A percentile compares a stretch with the other conserved stretches of the same genome.
phyloP scores from a whole-genome alignment of 2,329 filamentous ascomycete species.

The Exophiala xenobiotica region DNA sequence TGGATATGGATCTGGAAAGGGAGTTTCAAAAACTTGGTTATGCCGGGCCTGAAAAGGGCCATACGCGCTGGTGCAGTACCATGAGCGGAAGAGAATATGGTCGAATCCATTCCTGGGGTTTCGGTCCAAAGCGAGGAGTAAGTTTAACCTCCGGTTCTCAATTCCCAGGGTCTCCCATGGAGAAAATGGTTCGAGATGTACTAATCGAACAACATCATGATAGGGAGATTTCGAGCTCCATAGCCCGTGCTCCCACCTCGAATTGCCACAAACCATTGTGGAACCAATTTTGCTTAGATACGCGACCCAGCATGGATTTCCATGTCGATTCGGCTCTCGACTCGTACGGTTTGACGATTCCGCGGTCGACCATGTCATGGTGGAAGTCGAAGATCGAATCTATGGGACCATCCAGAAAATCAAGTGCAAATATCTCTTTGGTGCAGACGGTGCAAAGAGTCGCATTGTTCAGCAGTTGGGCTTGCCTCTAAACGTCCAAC shows the following conservation, averaged over 20 bases:
- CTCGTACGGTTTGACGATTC: constrained; percentile 34
- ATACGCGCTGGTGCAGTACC: neutral
- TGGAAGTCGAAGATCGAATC: constrained; percentile 41
- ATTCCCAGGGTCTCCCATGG: neutral
- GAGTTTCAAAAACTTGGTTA: neutral
- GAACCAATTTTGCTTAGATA: constrained; percentile 44
- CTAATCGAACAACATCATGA: too few relatives aligned
- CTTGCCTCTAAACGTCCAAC: constrained; percentile 46
- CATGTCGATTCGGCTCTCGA: constrained; percentile 40
- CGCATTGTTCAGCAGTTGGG: constrained; percentile 47
- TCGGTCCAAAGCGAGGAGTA: constrained; percentile 41
- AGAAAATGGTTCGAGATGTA: neutral
- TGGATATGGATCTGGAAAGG: neutral
- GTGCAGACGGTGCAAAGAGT: constrained; percentile 55
- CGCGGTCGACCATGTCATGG: constrained; percentile 32
- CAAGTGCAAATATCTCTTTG: constrained; percentile 58
- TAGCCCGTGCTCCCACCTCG: constrained; percentile 42
- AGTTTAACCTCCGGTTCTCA: neutral
- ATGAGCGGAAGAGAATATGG: constrained; percentile 37
- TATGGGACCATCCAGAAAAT: constrained; percentile 45
- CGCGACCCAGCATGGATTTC: constrained; percentile 39
- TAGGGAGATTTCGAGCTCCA: constrained; percentile 41
- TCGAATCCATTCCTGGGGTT: constrained; percentile 43
- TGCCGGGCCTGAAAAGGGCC: neutral
- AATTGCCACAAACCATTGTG: constrained; percentile 45